A percentile compares a stretch with the other conserved stretches of the same genome.
phyloP scores from a whole-genome alignment of 2,329 filamentous ascomycete genomes.

The Cytospora mali region DNA sequence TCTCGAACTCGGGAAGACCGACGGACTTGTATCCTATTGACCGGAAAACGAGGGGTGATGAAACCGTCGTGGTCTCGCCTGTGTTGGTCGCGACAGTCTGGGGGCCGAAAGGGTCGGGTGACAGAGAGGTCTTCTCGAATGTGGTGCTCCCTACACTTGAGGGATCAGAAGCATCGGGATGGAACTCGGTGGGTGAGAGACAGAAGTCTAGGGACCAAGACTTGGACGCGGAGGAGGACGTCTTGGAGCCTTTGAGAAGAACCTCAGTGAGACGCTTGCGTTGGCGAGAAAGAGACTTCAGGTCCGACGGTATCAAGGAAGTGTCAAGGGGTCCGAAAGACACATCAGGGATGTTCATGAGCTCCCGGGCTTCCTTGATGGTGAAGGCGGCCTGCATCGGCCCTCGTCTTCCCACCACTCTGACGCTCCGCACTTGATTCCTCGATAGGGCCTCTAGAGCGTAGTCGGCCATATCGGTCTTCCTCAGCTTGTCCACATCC shows the following conservation, averaged over 20 bases:
- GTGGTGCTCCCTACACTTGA: conserved; percentile 63
- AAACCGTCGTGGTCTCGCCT: conserved; percentile 54
- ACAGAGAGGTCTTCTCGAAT: conserved; percentile 65
- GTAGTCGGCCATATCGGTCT: conserved; percentile 87
- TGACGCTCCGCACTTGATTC: conserved; percentile 77
- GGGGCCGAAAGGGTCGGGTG: conserved; percentile 55
- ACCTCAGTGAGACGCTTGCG: conserved; percentile 79
- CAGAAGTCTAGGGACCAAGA: conserved; percentile 87
- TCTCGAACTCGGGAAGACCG: conserved; percentile 71
- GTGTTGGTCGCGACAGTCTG: conserved; percentile 51
- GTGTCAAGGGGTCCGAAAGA: conserved; percentile 70
- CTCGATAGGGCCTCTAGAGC: conserved; percentile 73
- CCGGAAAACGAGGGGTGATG: conserved; percentile 77
- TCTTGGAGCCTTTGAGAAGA: conserved; percentile 71
- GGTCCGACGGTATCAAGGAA: conserved; percentile 67
- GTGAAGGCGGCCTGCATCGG: conserved; percentile 93
- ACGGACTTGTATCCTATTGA: conserved; percentile 94
- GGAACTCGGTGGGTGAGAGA: conserved; percentile 74
- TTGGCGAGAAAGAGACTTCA: conserved; percentile 72
- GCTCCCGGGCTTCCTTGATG: conserved; percentile 89
- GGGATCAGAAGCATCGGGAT: conserved; percentile 49
- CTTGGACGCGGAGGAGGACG: conserved; percentile 54
- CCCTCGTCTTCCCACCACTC: conserved; percentile 85
- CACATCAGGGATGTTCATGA: conserved; percentile 75
- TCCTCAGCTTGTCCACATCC: conserved; percentile 70